Evolutionary conservation across 2,329 filamentous ascomycete genomes (phyloP).

Genomic region (Myriosclerotinia curreyana): DNA sequence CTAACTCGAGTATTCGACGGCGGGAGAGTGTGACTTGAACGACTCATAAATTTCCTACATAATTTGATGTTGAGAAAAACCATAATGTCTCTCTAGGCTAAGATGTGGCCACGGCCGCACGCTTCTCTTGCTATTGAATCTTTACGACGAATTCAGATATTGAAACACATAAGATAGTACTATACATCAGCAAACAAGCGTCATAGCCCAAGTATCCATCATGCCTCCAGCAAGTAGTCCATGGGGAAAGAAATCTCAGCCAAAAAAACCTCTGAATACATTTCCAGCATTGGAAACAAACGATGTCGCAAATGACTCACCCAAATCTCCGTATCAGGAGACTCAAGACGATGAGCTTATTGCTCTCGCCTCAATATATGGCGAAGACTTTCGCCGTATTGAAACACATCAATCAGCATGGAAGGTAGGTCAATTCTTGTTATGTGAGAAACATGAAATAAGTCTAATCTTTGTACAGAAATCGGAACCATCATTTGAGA

Average conservation of each 20-base stretch:
- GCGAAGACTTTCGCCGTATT: constrained; percentile 78
- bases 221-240: constrained; percentile 40
- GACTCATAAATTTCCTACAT: neutral
- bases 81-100: constrained; percentile 4
- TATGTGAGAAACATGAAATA: neutral
- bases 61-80: neutral
- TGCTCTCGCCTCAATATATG: constrained; percentile 82
- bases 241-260: constrained; percentile 38
- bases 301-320: constrained; percentile 36
- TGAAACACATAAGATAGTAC: constrained; percentile 12
- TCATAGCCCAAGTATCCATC: constrained; percentile 27
- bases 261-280: constrained; percentile 40
- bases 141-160: constrained; percentile 22
- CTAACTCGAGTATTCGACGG: neutral
- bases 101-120: constrained; percentile 36
- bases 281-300: constrained; percentile 33
- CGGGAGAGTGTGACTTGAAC: constrained; percentile 1
- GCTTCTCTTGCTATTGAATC: constrained; percentile 24
- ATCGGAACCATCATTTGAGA: constrained; percentile 78
- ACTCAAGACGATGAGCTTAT: constrained; percentile 85
- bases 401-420: constrained; percentile 70
- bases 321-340: constrained; percentile 69
- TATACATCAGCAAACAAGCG: constrained; percentile 15
- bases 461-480: constrained; percentile 49
- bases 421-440: constrained; percentile 60